Conservation (phyloP, 306 rosid species). For the Acacia melanoxylon region DNA sequence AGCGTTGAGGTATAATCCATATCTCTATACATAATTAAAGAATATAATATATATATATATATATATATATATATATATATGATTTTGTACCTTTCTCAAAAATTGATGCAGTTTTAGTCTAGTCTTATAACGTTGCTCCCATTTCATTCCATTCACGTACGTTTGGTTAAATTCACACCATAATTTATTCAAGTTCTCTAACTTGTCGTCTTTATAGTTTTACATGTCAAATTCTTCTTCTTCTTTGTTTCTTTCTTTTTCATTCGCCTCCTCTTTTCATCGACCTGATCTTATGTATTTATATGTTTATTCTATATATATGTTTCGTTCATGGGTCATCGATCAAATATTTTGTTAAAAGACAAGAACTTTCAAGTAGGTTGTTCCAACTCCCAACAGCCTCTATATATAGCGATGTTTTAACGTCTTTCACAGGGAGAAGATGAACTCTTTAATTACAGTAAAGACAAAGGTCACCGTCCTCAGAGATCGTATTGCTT, state of each 20-base stretch:
- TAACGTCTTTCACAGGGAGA: no score
- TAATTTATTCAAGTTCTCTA: no score
- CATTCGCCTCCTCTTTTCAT: not conserved
- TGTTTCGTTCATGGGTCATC: not conserved
- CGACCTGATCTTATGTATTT: not conserved
- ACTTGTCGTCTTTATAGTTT: not conserved
- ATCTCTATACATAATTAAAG: not conserved
- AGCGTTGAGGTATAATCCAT: not conserved
- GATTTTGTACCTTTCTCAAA: not conserved
- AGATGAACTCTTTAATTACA: not conserved
- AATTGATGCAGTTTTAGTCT: not conserved
- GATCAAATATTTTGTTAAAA: not conserved
- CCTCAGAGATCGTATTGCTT: not conserved
- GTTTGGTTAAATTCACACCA: not conserved
- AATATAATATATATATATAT: no score
- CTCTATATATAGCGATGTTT: no score
- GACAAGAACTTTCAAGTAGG: no score
- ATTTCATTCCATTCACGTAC: not conserved
- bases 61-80: no score
- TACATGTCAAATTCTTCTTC: no score
- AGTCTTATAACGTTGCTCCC: not conserved
- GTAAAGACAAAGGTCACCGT: not conserved
- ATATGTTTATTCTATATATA: not conserved
- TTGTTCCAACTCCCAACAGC: no score
- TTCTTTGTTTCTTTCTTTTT: not conserved